phyloP scores from a whole-genome alignment of 176 grass and related monocot genomes.

The Carex kokanica region DNA sequence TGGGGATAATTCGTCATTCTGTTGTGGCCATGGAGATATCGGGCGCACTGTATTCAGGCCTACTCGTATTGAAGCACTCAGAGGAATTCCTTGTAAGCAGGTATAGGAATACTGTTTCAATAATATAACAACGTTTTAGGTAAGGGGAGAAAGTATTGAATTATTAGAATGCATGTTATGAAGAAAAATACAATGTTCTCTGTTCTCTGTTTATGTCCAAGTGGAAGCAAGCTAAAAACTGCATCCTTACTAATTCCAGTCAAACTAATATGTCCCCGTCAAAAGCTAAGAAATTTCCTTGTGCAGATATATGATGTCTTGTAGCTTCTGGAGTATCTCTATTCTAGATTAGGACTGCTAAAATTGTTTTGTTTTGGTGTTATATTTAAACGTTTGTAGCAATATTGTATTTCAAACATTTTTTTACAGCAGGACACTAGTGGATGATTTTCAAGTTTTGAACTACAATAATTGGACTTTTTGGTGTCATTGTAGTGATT shows the following conservation, averaged over 20 bases:
- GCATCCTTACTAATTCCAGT: neutral
- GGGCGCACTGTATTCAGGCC: slow-evolving; percentile 86
- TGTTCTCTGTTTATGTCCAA: neutral
- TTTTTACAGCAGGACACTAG: neutral
- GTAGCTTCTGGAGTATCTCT: neutral
- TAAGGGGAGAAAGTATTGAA: neutral
- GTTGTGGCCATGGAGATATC: slow-evolving; percentile 89
- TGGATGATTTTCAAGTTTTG: neutral
- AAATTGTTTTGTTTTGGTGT: neutral
- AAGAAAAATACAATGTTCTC: neutral
- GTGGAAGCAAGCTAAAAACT: neutral
- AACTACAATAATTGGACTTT: neutral
- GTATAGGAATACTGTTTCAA: slow-evolving; percentile 29
- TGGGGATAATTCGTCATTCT: slow-evolving; percentile 96
- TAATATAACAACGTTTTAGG: neutral
- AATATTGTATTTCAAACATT: neutral
- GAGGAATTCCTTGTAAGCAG: slow-evolving; percentile 78
- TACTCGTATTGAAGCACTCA: slow-evolving; percentile 61
- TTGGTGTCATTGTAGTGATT: neutral
- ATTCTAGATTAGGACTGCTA: neutral
- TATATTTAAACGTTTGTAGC: neutral
- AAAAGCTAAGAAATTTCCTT: neutral
- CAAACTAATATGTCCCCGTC: neutral
- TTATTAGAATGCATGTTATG: neutral
- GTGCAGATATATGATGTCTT: neutral